phyloP scores from a whole-genome alignment of 345 rosid genomes.

The Raphanus sativus region DNA sequence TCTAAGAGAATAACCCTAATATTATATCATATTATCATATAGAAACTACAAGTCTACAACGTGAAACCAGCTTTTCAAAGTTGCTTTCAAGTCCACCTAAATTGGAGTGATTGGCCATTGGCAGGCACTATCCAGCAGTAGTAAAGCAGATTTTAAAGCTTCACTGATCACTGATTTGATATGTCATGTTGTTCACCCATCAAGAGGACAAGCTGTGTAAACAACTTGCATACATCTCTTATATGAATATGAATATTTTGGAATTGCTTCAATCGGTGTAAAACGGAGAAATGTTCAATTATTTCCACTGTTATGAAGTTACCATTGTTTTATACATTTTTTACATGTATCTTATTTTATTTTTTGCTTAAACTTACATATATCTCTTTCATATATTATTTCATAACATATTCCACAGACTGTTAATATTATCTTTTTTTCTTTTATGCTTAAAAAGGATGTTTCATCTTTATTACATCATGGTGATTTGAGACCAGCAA shows the following conservation, averaged over 20 bases:
- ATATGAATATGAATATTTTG: neutral
- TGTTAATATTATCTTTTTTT: neutral
- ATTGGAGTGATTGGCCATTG: constrained; percentile 27
- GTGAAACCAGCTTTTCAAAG: constrained; percentile 22
- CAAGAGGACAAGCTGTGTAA: constrained; percentile 1
- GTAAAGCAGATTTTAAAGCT: constrained; percentile 19
- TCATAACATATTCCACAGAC: neutral
- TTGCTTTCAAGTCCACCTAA: constrained; percentile 27
- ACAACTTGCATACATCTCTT: constrained; percentile 15
- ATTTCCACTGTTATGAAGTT: neutral
- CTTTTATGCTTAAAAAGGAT: neutral
- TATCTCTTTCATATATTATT: neutral
- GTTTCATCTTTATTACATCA: neutral
- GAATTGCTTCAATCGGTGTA: constrained; percentile 3
- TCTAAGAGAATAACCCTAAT: neutral
- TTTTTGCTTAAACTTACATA: too few species aligned
- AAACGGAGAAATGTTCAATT: neutral
- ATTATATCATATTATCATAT: neutral
- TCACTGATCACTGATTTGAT: constrained; percentile 29
- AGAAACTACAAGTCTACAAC: neutral
- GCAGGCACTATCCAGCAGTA: constrained; percentile 9
- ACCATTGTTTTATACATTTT: neutral
- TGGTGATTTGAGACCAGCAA: neutral
- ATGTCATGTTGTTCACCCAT: constrained; percentile 16
- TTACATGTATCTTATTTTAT: neutral